These are phyloP conservation scores for Tremella fuciformis DNA, from an alignment of 768 basidiomycete species.

Conservation along the genomic window DNA sequence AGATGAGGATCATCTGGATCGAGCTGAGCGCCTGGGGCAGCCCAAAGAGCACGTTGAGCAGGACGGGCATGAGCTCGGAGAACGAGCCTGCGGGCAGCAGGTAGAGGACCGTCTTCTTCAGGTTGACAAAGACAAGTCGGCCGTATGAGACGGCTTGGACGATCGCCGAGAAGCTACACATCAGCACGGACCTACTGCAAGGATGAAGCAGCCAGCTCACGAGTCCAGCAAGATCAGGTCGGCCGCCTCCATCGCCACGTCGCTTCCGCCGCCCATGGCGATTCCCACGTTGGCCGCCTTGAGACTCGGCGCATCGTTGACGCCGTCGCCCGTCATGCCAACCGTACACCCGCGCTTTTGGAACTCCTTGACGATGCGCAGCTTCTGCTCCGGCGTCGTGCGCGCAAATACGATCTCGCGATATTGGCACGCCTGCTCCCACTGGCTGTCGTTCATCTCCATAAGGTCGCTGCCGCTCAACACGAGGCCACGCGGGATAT, in stretches of 20 bases:
- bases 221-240: constrained; percentile 52
- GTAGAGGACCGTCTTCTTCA: constrained; percentile 52
- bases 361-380: constrained; percentile 63
- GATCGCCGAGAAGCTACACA: constrained; percentile 50
- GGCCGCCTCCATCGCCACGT: constrained; percentile 54
- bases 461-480: constrained; percentile 48
- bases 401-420: constrained; percentile 61
- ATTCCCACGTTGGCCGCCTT: constrained; percentile 63
- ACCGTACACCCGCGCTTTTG: constrained; percentile 60
- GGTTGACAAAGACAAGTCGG: constrained; percentile 64
- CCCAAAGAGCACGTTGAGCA: constrained; percentile 60
- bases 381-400: constrained; percentile 65
- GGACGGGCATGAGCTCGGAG: constrained; percentile 63
- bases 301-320: constrained; percentile 48
- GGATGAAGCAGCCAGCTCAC: constrained; percentile 17
- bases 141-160: constrained; percentile 46
- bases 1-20: constrained; percentile 59
- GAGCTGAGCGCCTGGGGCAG: constrained; percentile 62
- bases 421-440: constrained; percentile 50
- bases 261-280: constrained; percentile 57
- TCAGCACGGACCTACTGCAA: constrained; percentile 2
- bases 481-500: constrained; percentile 52
- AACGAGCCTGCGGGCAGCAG: constrained; percentile 55
- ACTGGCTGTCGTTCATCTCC: constrained; percentile 50
- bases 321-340: constrained; percentile 66